Conservation (phyloP, 1,284 basidiomycete genomes). For the Grifola frondosa region DNA sequence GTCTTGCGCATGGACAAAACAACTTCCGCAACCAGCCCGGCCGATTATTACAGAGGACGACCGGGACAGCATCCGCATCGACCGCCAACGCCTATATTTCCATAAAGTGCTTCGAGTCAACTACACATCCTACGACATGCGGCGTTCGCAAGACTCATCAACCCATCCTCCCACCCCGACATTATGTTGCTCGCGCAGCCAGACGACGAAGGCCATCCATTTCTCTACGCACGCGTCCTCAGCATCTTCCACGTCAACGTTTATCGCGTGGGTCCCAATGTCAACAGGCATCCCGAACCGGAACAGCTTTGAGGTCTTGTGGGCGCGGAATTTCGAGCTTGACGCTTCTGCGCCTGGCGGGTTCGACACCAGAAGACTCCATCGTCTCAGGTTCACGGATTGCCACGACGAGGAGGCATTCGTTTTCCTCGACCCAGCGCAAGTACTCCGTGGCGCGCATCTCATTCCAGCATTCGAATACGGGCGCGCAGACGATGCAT, state of each 20-base stretch:
- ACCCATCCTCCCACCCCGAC: slow-evolving; percentile 16
- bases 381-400: neutral
- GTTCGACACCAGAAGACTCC: neutral
- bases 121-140: slow-evolving; percentile 4
- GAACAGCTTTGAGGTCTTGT: slow-evolving; percentile 1
- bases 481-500: neutral
- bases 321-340: neutral
- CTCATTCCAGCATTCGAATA: slow-evolving; percentile 1
- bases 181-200: neutral
- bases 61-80: neutral
- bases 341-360: slow-evolving; percentile 1
- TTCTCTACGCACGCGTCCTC: slow-evolving; percentile 1
- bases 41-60: too few species aligned
- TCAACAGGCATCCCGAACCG: neutral
- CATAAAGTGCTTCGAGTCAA: slow-evolving; percentile 3
- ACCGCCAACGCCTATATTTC: neutral
- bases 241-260: slow-evolving; percentile 3
- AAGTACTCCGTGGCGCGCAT: neutral
- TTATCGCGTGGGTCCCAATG: neutral
- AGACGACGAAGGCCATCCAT: slow-evolving; percentile 10
- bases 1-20: too few species aligned
- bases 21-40: too few species aligned
- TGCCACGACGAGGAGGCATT: neutral
- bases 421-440: neutral
- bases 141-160: slow-evolving; percentile 1